These are phyloP conservation scores for Pseudozyma sp. DNA, from an alignment of 1,284 basidiomycete genomes.

Conservation along the genomic window DNA sequence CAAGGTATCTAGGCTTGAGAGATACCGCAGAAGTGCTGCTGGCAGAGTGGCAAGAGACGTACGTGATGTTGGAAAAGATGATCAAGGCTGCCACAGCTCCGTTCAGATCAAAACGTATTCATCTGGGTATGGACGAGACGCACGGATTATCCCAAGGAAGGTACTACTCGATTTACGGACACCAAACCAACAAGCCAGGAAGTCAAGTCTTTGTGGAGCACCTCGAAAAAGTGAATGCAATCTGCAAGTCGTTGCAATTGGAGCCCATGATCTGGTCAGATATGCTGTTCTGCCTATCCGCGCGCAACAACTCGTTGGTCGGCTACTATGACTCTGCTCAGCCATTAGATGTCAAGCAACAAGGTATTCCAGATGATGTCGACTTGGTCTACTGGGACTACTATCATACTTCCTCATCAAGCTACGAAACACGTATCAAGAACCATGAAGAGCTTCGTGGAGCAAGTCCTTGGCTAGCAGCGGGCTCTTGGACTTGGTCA, in stretches of 20 bases:
- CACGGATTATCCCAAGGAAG: slow-evolving; percentile 69
- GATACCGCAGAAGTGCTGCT: slow-evolving; percentile 70
- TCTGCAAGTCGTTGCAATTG: slow-evolving; percentile 58
- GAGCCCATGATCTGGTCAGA: slow-evolving; percentile 70
- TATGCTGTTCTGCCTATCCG: slow-evolving; percentile 69
- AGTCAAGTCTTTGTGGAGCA: slow-evolving; percentile 59
- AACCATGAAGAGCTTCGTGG: slow-evolving; percentile 66
- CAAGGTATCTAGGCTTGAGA: slow-evolving; percentile 64
- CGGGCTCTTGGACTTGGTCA: slow-evolving; percentile 69
- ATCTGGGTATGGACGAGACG: slow-evolving; percentile 61
- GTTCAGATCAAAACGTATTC: slow-evolving; percentile 66
- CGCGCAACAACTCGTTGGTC: slow-evolving; percentile 67
- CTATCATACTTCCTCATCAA: slow-evolving; percentile 61
- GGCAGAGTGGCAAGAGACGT: slow-evolving; percentile 66
- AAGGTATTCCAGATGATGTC: slow-evolving; percentile 64
- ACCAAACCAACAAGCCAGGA: slow-evolving; percentile 64
- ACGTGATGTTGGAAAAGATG: slow-evolving; percentile 67
- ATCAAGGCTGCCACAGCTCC: slow-evolving; percentile 61
- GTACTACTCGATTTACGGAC: slow-evolving; percentile 67
- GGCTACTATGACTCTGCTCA: slow-evolving; percentile 67
- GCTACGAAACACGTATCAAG: slow-evolving; percentile 67
- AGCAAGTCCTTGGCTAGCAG: slow-evolving; percentile 68
- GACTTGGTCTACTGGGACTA: slow-evolving; percentile 67
- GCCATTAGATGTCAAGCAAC: slow-evolving; percentile 32
- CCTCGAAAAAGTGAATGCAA: slow-evolving; percentile 65